A percentile compares a stretch with the other conserved stretches of the same genome.
phyloP scores from a whole-genome alignment of 2,329 filamentous ascomycete species.

The Cytospora leucostoma region DNA sequence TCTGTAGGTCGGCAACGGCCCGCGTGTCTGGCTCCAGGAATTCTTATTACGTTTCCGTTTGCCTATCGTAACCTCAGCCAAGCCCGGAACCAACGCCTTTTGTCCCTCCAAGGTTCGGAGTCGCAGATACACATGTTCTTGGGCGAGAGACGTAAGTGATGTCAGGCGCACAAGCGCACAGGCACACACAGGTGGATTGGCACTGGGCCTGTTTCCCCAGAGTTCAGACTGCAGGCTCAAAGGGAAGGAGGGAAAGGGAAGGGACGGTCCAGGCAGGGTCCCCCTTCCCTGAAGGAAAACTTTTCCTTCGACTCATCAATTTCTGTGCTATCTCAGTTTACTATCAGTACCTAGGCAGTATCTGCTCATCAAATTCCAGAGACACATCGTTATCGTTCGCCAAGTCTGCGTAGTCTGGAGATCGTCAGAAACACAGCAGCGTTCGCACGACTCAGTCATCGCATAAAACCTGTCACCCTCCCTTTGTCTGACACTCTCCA shows the following conservation, averaged over 20 bases:
- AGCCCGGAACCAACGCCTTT: conserved; percentile 13
- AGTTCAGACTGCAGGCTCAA: conserved; percentile 6
- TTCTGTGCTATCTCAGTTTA: neutral
- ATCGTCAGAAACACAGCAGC: conserved; percentile 12
- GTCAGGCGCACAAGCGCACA: neutral
- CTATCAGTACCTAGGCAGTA: neutral
- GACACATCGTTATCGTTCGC: conserved; percentile 11
- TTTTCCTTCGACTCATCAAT: conserved; percentile 8
- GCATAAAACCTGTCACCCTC: conserved; percentile 13
- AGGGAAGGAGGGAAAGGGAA: conserved; percentile 1
- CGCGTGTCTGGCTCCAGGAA: conserved; percentile 10
- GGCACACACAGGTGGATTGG: no score
- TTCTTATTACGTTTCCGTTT: conserved; percentile 34
- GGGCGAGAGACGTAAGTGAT: conserved; percentile 12
- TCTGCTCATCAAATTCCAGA: conserved; percentile 7
- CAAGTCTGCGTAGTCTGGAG: conserved; percentile 20
- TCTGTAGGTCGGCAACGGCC: conserved; percentile 15
- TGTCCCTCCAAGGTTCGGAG: conserved; percentile 5
- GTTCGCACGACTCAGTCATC: conserved; percentile 17
- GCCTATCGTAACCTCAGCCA: conserved; percentile 17
- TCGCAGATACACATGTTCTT: conserved; percentile 10
- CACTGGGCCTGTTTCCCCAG: conserved; percentile 16
- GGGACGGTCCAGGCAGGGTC: neutral
- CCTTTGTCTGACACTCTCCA: conserved; percentile 1
- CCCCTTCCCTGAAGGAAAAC: conserved; percentile 4